Base-by-base conservation (phyloP, 768 basidiomycete genomes). In the Phaeotremella skinneri region DNA sequence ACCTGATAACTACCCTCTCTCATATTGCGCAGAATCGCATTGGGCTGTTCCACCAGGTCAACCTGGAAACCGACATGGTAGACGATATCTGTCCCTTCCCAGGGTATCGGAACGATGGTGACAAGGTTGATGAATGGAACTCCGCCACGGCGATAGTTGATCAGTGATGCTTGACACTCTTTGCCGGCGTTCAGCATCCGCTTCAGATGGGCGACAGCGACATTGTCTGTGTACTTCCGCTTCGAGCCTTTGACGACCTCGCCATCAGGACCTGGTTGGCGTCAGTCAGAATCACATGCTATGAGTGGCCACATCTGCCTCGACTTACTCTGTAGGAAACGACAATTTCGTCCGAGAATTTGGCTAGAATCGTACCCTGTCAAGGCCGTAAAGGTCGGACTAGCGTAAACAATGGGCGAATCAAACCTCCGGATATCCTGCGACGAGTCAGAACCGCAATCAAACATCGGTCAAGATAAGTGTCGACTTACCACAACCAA, bases 41-140 rank as follows among this genome's bases (percentile, higher is more conserved):
- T 85, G 2, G 91, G 91, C 78, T 93, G 91, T 68, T 87, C 85
- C 17, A 85, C 85, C 49, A 99, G 80, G 77, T 97, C 91, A 55
- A 96, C 88, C 78, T 99, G 92, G 81, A 99, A 98, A 0, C 96
- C 96, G 51, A 99, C 87, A 68, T 90, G 87, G 73, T 88, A 94
- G 7, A 84, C 85, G 39, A 89, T 82, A 45, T 93, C 87, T 54
- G 85, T 84, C 34, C 81, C 86, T 42, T 84, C 81, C 63, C 87
- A 90, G 0, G 81, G 74, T 58, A 97, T 83, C 17, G 96, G 94
- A 34, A 98, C 88, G 68, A 97, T 73, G 1, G 89, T 89, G 63
- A 98, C 85, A 56, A 94, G 85, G 73, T 98, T 99, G 78, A 89
- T 85, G 77, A 98, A 98, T 1, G 91, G 83, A 21, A 81, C 79